Evolutionary conservation across 306 rosid species (phyloP), one percentile per base, ranked within the genome.

Genomic region (Pachyrhizus erosus): DNA sequence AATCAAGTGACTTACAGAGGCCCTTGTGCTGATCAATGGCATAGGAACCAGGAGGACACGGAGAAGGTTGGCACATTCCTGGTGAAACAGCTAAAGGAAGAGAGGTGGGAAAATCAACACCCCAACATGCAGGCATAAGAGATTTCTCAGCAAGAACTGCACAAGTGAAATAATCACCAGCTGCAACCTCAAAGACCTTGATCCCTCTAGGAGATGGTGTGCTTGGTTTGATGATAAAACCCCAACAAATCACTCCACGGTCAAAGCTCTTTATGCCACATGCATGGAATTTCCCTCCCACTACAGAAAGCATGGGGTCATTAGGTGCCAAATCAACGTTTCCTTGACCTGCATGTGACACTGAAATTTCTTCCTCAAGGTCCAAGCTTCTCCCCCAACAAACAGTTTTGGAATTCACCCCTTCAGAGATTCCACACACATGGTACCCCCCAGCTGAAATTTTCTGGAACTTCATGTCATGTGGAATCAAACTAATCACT

Each of bases 351-450:
- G 93, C 79, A 77, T 83, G 78, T 24, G 69, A 73, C 46, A 89
- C 88, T 12, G 94, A 87, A 80, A 93, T 86, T 64, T 93, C 91
- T 77, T 90, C 97, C 84, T 92, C 97, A 37, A 87, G 72, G 57
- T 58, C 84, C 86, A 96, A 92, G 57, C 94, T 90, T 80, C 94
- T 91, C 29, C 99, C 99, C 98, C 98, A 96, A 86, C 99, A 96
- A 79, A 87, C 33, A 51, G 92, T 85, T 54, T 80, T 89, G 9
- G 94, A 84, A 82, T 79, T 86, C 64, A 78, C 84, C 8, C 92
- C 93, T 46, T 93, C 99, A 31, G 84, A 34, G 70, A 96, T 92
- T 46, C 99, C 99, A 77, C 99, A 96, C 10, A 93, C 99, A 80
- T 96, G 98, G 81, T 87, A 92, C 17, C 99, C 99, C 9, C 99